Percentiles rank a stretch among this genome's conserved stretches.
Conservation (phyloP, 2,329 filamentous ascomycete species). For the Beauveria sp. region DNA sequence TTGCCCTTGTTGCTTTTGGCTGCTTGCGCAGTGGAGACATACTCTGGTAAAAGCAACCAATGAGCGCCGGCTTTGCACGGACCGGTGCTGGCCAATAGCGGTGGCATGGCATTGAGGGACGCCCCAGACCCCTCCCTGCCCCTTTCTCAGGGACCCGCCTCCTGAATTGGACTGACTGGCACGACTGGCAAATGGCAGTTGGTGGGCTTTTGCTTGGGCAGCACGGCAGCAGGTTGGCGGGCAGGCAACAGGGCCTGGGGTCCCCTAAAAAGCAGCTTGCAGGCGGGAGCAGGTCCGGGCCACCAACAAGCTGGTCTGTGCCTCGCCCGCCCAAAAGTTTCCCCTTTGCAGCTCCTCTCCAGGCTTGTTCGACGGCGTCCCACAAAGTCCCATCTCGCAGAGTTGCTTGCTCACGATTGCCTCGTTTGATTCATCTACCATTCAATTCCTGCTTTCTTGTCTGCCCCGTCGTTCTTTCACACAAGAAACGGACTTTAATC, state of each 20-base stretch:
- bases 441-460: constrained; percentile 3
- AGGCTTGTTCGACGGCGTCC: constrained; percentile 10
- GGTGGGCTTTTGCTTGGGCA: not conserved
- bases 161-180: constrained; percentile 2
- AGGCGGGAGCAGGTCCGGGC: not conserved
- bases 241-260: not conserved
- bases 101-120: not conserved
- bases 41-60: not conserved
- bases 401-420: constrained; percentile 9
- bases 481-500: not conserved
- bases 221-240: not conserved
- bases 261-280: not conserved
- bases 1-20: constrained; percentile 10
- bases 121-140: constrained; percentile 4
- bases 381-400: constrained; percentile 12
- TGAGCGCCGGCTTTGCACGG: constrained; percentile 6
- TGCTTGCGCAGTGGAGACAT: not conserved
- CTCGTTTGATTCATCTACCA: constrained; percentile 2
- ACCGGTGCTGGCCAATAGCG: constrained; percentile 10
- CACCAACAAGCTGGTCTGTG: constrained; percentile 9
- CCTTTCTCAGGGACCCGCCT: constrained; percentile 10
- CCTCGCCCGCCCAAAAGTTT: constrained; percentile 10
- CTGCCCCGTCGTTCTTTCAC: constrained; percentile 7
- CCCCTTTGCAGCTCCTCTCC: constrained; percentile 12
- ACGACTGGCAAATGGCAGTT: no score